A percentile compares a stretch with the other conserved stretches of the same genome.
phyloP scores from a whole-genome alignment of 1,139 yeast species.

The Yamadazyma dendronema region DNA sequence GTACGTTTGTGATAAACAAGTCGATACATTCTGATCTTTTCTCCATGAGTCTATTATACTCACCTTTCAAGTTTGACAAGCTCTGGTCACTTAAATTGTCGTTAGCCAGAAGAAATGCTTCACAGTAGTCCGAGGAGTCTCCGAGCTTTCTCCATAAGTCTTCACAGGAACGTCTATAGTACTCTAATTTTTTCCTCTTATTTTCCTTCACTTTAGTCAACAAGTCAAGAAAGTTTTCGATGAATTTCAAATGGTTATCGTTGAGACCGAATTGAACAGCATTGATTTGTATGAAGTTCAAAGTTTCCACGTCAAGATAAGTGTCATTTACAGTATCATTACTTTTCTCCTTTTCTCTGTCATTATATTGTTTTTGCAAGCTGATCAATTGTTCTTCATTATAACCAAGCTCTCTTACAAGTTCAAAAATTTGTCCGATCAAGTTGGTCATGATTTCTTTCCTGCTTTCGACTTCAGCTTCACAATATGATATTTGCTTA shows the following conservation, averaged over 20 bases:
- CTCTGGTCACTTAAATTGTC: slow-evolving; percentile 37
- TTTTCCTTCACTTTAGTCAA: slow-evolving; percentile 29
- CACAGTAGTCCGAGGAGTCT: slow-evolving; percentile 32
- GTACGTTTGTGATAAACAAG: slow-evolving; percentile 61
- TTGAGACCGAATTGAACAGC: slow-evolving; percentile 44
- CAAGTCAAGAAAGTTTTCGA: slow-evolving; percentile 26
- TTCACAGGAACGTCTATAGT: slow-evolving; percentile 35
- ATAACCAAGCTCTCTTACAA: slow-evolving; percentile 29
- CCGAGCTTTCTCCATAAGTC: slow-evolving; percentile 52
- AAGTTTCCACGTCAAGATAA: slow-evolving; percentile 37
- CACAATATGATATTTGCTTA: slow-evolving; percentile 26
- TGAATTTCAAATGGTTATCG: slow-evolving; percentile 32
- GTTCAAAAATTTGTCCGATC: slow-evolving; percentile 27
- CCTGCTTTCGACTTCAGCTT: slow-evolving; percentile 26
- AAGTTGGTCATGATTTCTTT: slow-evolving; percentile 22
- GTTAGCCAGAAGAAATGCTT: slow-evolving; percentile 37
- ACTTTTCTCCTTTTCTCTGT: slow-evolving; percentile 10
- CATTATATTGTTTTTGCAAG: slow-evolving; percentile 28
- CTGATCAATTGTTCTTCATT: slow-evolving; percentile 34
- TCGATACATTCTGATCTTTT: slow-evolving; percentile 66
- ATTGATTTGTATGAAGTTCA: slow-evolving; percentile 32
- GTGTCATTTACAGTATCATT: slow-evolving; percentile 16
- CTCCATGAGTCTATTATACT: slow-evolving; percentile 54
- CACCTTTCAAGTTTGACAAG: slow-evolving; percentile 44
- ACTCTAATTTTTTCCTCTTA: slow-evolving; percentile 34